A percentile compares a stretch with the other conserved stretches of the same genome.
These are phyloP conservation scores for Ganoderma meredithae DNA, from an alignment of 1,284 basidiomycete species.

Conservation along the genomic window DNA sequence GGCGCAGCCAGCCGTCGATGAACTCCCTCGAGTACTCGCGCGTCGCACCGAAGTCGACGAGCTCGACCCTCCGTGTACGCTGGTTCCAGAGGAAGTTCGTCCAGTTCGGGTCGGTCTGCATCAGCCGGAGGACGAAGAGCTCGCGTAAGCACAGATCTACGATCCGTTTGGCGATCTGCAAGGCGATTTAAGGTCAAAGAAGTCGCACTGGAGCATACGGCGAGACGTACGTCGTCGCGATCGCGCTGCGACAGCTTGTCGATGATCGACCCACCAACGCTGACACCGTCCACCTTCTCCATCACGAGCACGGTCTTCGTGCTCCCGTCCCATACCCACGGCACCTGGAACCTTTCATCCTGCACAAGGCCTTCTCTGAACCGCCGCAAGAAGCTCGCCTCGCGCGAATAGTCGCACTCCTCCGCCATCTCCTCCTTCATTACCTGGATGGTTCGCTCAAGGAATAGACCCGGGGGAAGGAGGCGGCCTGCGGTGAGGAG, in stretches of 20 bases:
- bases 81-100: constrained; percentile 95
- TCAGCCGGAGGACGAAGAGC: constrained; percentile 89
- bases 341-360: constrained; percentile 82
- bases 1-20: constrained; percentile 87
- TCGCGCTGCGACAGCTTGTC: constrained; percentile 64
- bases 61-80: constrained; percentile 70
- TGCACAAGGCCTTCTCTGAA: constrained; percentile 68
- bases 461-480: constrained; percentile 89
- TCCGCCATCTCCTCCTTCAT: constrained; percentile 93
- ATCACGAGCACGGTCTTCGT: constrained; percentile 89
- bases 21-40: constrained; percentile 88
- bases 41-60: constrained; percentile 97
- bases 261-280: constrained; percentile 75
- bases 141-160: constrained; percentile 91
- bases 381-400: constrained; percentile 76
- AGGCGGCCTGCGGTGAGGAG: constrained; percentile 83
- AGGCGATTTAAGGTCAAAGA: neutral
- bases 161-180: constrained; percentile 83
- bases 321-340: constrained; percentile 86
- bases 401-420: constrained; percentile 93
- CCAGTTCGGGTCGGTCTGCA: constrained; percentile 99
- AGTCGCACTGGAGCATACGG: neutral
- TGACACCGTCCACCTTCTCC: constrained; percentile 85
- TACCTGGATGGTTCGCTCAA: constrained; percentile 88
- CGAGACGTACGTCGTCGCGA: constrained; percentile 73